Base-by-base conservation (phyloP, 805 yeast genomes). In the Saccharomycopsis oosterbeekiorum region DNA sequence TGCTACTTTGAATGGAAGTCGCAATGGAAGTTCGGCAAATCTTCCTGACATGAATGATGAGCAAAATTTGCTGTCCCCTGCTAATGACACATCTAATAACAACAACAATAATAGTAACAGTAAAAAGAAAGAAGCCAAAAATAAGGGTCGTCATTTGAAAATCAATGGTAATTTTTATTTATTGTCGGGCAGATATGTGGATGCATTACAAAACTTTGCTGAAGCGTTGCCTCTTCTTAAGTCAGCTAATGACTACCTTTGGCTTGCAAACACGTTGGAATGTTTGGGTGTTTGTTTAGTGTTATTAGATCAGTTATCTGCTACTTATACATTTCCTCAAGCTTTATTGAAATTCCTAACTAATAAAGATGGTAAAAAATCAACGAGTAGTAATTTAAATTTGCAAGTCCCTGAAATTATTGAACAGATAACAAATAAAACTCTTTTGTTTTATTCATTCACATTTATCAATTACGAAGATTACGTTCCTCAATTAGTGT, bases 181-280 rank as follows among this genome's bases (percentile, higher is more conserved):
- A 14, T 72, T 94, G 56, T 86, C 97, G 0, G 99, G 99, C 0
- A 82, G 88, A 59, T 78, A 86, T 55, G 70, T 77, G 15, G 88
- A 84, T 61, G 96, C 97, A 0, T 70, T 92, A 59, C 76, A 78
- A 26, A 83, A 84, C 62, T 85, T 91, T 67, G 80, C 85, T n/a
- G 96, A 91, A 50, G 85, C 97, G 0, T 78, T 86, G 1, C 68
- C 75, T 1, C 73, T 80, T 26, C 73, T 90, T 59, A 83, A 82
- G 63, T 76, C 81, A 12, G 76, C 85, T 1, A 83, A 83, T 58
- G 99, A 94, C 70, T 80, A 81, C 67, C 74, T 94, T 9, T 94
- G 98, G 98, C 77, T 89, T 14, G 98, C 86, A 0, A 85, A 93
- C 36, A 84, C 97, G 0, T 70, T 93, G n/a, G 97, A 91, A 67